phyloP scores from a whole-genome alignment of 345 rosid genomes.

The Gossypium herbaceum region DNA sequence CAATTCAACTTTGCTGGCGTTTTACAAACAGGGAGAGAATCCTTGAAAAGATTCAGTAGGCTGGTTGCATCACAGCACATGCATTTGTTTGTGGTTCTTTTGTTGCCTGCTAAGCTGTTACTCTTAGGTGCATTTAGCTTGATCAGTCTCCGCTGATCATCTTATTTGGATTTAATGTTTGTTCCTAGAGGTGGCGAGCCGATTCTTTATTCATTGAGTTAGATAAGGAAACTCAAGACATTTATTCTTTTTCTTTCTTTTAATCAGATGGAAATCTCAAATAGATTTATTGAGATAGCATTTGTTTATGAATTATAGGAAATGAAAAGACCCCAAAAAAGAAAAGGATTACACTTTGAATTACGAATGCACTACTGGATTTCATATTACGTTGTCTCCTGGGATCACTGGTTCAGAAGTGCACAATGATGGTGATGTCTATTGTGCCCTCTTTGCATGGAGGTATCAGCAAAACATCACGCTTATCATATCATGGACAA shows the following conservation, averaged over 20 bases:
- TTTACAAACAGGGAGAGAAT: slow-evolving; percentile 58
- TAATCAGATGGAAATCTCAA: neutral
- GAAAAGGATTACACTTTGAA: neutral
- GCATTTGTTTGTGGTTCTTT: slow-evolving; percentile 70
- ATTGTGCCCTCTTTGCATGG: neutral
- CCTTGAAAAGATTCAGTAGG: slow-evolving; percentile 60
- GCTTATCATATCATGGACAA: neutral
- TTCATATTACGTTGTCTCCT: neutral
- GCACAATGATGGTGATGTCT: neutral
- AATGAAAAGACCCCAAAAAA: neutral
- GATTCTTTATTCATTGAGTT: slow-evolving; percentile 47
- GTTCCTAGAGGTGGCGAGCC: slow-evolving; percentile 17
- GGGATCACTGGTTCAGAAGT: neutral
- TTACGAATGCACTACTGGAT: neutral
- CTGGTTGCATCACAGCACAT: slow-evolving; percentile 74
- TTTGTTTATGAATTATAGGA: slow-evolving; percentile 12
- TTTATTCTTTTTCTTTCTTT: slow-evolving; percentile 3
- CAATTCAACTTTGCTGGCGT: slow-evolving; percentile 53
- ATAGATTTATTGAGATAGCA: neutral
- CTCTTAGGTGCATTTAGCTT: slow-evolving; percentile 51
- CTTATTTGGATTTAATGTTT: neutral
- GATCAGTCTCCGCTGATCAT: slow-evolving; percentile 31
- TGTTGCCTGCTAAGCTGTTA: slow-evolving; percentile 64
- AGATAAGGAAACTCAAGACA: neutral
- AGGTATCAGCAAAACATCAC: too few species aligned